Percentiles rank a stretch among this genome's conserved stretches.
Conservation (phyloP, 192 early-diverging fungal species). For the Coemansia sp. region DNA sequence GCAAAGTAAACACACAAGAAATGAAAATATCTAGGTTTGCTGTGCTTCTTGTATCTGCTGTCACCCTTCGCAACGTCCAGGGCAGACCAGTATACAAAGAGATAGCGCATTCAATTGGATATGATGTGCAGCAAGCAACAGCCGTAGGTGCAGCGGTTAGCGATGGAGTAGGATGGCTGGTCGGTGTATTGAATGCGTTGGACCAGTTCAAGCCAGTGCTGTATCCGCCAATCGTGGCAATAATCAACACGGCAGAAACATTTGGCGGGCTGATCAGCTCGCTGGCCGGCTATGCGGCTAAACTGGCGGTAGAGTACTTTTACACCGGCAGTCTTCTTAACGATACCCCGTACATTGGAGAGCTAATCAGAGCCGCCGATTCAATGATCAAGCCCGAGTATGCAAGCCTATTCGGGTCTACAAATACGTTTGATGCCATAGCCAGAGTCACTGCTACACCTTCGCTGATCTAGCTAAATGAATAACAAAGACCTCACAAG, state of each 20-base stretch:
- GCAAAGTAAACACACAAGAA: not conserved
- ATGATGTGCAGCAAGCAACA: slow-evolving; percentile 22
- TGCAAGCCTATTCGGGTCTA: not conserved
- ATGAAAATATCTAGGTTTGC: slow-evolving; percentile 16
- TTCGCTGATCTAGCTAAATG: not conserved
- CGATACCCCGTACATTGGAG: slow-evolving; percentile 48
- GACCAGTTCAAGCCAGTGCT: slow-evolving; percentile 46
- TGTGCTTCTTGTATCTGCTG: slow-evolving; percentile 1
- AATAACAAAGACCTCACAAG: not conserved
- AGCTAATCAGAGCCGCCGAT: slow-evolving; percentile 39
- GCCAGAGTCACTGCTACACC: not conserved
- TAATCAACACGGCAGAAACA: slow-evolving; percentile 20
- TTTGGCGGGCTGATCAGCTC: slow-evolving; percentile 34
- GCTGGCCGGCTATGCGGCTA: slow-evolving; percentile 26
- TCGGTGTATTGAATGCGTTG: slow-evolving; percentile 13
- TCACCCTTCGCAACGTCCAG: not conserved
- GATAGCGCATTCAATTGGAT: slow-evolving; percentile 38
- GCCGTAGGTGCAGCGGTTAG: slow-evolving; percentile 28
- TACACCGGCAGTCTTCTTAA: slow-evolving; percentile 38
- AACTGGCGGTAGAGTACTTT: slow-evolving; percentile 18
- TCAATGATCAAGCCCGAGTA: slow-evolving; percentile 26
- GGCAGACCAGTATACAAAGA: slow-evolving; percentile 35
- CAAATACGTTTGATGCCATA: not conserved
- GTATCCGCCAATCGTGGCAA: slow-evolving; percentile 24
- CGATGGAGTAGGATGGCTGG: slow-evolving; percentile 17